Evolutionary conservation across 2,329 filamentous ascomycete species (phyloP).

Genomic region (Fusarium albidum): DNA sequence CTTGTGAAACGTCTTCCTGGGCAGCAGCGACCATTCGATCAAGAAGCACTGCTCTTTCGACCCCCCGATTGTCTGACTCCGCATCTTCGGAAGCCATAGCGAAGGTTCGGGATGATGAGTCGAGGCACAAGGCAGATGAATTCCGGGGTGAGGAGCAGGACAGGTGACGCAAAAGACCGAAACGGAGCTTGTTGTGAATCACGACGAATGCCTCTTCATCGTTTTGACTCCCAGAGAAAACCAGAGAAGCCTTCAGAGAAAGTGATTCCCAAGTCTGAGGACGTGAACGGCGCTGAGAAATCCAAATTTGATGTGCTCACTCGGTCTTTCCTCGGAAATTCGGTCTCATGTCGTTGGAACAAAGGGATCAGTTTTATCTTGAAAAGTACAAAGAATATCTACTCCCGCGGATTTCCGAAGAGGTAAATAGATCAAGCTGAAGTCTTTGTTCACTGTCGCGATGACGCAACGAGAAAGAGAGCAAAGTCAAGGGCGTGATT

Average conservation of each 20-base stretch:
- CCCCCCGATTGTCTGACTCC: constrained; percentile 26
- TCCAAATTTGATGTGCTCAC: not conserved
- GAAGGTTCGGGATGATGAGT: not conserved
- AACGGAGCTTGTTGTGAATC: not conserved
- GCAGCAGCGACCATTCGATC: constrained; percentile 44
- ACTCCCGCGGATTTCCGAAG: not conserved
- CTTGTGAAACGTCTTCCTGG: constrained; percentile 35
- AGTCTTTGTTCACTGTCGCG: not conserved
- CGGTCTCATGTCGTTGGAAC: not conserved
- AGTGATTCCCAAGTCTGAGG: not conserved
- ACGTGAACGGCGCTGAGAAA: constrained; percentile 10
- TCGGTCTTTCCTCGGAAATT: not conserved
- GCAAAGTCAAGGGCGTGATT: constrained; percentile 12
- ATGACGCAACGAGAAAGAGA: constrained; percentile 30
- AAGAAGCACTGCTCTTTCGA: constrained; percentile 39
- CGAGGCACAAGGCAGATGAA: not conserved
- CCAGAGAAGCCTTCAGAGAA: not conserved
- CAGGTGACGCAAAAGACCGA: not conserved
- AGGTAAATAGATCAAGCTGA: constrained; percentile 3
- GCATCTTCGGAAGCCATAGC: constrained; percentile 41
- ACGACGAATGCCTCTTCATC: not conserved
- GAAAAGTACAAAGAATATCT: not conserved
- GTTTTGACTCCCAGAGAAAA: not conserved
- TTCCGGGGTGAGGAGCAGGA: not conserved
- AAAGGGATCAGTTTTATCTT: not conserved